Conservation (phyloP, 2,329 filamentous ascomycete genomes). For the Falciphora oryzae region DNA sequence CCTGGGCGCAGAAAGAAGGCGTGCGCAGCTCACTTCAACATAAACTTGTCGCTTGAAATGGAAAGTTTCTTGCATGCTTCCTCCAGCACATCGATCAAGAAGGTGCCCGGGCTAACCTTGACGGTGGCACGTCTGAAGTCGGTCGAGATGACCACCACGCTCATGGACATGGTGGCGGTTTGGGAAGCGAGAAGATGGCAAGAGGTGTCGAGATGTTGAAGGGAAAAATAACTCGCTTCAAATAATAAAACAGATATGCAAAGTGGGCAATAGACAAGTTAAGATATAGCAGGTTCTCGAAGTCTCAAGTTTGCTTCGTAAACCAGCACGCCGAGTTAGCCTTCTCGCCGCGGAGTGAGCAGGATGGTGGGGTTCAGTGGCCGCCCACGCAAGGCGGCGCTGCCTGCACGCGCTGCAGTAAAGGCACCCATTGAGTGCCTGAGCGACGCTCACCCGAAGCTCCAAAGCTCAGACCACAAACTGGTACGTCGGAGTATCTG, state of each 20-base stretch:
- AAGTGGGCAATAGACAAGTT: background rate
- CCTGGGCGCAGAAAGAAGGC: background rate
- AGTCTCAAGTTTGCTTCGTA: background rate
- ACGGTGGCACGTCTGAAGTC: conserved; percentile 71
- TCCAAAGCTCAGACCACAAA: background rate
- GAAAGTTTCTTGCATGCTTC: conserved; percentile 84
- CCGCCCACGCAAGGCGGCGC: too few relatives aligned
- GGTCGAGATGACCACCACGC: conserved; percentile 82
- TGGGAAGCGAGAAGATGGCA: background rate
- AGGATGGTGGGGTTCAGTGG: background rate
- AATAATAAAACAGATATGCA: background rate
- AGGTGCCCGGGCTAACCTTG: conserved; percentile 76
- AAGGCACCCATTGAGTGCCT: too few relatives aligned
- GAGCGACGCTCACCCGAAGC: background rate
- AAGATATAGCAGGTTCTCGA: background rate
- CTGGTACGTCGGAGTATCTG: background rate
- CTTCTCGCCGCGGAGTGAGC: background rate
- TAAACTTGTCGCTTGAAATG: conserved; percentile 65
- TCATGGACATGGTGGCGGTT: conserved; percentile 32
- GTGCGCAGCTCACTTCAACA: conserved; percentile 61
- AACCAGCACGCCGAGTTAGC: background rate
- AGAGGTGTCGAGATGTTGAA: background rate
- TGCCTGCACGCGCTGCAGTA: too few relatives aligned
- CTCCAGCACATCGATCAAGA: conserved; percentile 76
- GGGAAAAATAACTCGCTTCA: background rate